Base-by-base conservation (phyloP, 257 asterid genomes). In the Rauvolfia tetraphylla region DNA sequence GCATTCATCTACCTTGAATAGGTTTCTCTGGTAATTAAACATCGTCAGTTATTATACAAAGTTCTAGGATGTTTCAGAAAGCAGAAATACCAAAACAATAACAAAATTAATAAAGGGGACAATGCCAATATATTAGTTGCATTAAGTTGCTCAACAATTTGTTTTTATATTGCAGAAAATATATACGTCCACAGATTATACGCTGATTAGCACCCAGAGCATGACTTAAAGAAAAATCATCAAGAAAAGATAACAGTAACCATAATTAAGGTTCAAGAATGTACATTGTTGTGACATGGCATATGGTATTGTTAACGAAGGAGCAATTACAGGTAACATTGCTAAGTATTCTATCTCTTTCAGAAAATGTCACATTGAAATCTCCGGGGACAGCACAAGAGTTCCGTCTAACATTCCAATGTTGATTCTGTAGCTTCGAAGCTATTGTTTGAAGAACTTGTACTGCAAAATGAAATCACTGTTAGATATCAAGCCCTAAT, bases 241-340 rank as follows among this genome's bases (percentile, higher is more conserved):
- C n/a, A 18, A 65, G 39, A 65, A 18, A 31, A 38, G 3, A 33
- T 7, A 63, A 7, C 27, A 56, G 48, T 25, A 11, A 61, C 13
- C 36, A 61, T 44, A 7, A 44, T 1, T 7, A 15, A 66, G 73
- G 66, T 66, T 57, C 17, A 80, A 73, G 80, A 80, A n/a, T 91
- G 15, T 89, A 95, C 99, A 95, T 88, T 84, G 22, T 75, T 29
- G 96, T 88, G 44, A 95, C 93, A 80, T 91, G 99, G 87, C 99
- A 95, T 53, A 61, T 41, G 17, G 96, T 81, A 75, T 29, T 78
- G 81, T 3, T 73, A 63, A 39, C 76, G 80, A 84, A 88, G 44
- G 89, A 38, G 83, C 99, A 95, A 81, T 92, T 81, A 72, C 99
- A 95, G 10, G 62, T 73, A 48, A 90, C 82, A 20, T 66, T 75